These are phyloP conservation scores for Boletus sp. DNA, from an alignment of 1,284 basidiomycete genomes.

Conservation along the genomic window DNA sequence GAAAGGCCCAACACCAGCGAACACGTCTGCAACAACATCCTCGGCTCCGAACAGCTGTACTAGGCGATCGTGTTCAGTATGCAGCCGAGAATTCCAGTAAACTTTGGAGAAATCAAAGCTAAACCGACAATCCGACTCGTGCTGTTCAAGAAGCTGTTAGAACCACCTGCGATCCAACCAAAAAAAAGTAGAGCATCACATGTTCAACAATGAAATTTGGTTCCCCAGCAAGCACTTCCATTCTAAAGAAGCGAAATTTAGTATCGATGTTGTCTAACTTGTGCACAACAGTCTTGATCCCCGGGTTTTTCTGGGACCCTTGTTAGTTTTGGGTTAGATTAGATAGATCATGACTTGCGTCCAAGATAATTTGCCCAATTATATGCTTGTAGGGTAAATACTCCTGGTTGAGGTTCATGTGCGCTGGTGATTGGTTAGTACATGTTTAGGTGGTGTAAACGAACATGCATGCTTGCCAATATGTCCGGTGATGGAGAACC, in stretches of 20 bases:
- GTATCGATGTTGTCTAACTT: conserved; percentile 88
- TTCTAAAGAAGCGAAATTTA: conserved; percentile 90
- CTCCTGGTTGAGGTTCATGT: conserved; percentile 87
- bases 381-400: conserved; percentile 89
- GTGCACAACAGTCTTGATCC: conserved; percentile 89
- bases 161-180: neutral
- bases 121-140: conserved; percentile 82
- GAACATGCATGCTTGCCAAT: conserved; percentile 63
- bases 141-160: conserved; percentile 40
- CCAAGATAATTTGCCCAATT: conserved; percentile 89
- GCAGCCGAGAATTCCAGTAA: conserved; percentile 97
- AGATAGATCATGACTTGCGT: conserved; percentile 51
- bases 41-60: conserved; percentile 64
- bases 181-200: conserved; percentile 44
- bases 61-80: conserved; percentile 87
- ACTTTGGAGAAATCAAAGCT: conserved; percentile 94
- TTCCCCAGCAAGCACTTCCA: conserved; percentile 95
- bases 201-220: conserved; percentile 82
- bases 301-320: conserved; percentile 71
- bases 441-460: neutral
- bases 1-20: conserved; percentile 98
- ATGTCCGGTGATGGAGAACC: conserved; percentile 89
- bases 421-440: conserved; percentile 42
- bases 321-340: conserved; percentile 5
- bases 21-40: conserved; percentile 87